Conservation (phyloP, 345 rosid genomes). For the Eucalyptus tenuipes region DNA sequence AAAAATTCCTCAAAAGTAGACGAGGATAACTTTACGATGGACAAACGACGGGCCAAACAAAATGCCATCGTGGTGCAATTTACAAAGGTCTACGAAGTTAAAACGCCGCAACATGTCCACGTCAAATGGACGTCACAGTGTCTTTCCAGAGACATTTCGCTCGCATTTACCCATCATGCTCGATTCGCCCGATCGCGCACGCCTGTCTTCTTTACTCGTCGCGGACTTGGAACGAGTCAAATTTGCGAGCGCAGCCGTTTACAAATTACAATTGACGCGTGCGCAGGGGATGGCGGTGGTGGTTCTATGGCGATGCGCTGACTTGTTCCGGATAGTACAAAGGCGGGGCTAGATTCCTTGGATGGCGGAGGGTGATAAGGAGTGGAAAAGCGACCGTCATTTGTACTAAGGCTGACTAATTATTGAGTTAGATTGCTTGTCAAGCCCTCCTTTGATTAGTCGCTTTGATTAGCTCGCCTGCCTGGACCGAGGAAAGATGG, state of each 20-base stretch:
- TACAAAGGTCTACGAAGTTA: background rate
- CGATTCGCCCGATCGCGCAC: background rate
- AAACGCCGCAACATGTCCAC: background rate
- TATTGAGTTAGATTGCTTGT: background rate
- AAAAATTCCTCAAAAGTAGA: background rate
- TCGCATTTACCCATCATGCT: background rate
- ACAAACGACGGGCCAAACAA: background rate
- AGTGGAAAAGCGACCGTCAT: background rate
- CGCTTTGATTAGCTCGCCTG: background rate
- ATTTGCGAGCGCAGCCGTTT: background rate
- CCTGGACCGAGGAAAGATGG: background rate
- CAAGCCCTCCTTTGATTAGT: background rate
- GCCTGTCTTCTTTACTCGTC: background rate
- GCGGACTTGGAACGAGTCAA: background rate
- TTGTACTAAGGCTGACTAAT: background rate
- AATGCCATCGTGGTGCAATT: background rate
- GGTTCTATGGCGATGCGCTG: background rate
- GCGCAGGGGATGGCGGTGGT: background rate
- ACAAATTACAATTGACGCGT: background rate
- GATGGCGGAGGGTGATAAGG: background rate
- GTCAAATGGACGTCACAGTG: background rate
- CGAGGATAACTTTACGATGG: background rate
- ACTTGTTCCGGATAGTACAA: background rate
- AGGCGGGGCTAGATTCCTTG: background rate
- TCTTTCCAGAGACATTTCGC: background rate